Base-by-base conservation (phyloP, 2,329 filamentous ascomycete genomes). In the Fusarium sublunatum region DNA sequence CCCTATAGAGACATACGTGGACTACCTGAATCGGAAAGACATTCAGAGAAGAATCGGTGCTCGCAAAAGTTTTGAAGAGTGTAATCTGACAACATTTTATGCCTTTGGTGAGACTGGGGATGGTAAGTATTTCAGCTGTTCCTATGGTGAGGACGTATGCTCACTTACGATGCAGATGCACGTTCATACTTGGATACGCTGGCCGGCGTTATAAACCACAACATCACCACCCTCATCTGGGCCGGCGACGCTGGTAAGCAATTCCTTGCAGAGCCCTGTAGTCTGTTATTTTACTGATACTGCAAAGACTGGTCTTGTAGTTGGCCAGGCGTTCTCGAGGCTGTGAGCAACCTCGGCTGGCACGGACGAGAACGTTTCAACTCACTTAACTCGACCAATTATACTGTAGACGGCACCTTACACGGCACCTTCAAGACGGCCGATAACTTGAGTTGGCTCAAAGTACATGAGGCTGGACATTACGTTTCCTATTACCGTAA, bases 381-480 rank as follows among this genome's bases (percentile, higher is more conserved):
- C 51, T 48, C 22, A 53, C 53, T 4, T 28, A 52, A 6, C 69
- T 22, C 64, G 19, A 81, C 10, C 54, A 70, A 58, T 65, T 87
- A 86, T 63, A 84, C 76, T 0, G 79, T 86, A 3, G 72, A 77
- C 38, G 84, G 84, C 2, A 75, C 70, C 15, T 70, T 78, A 32
- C 76, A 73, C 26, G 84, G 84, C 4, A 75, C 77, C 28, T 85
- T 80, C 72, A 86, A 87, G 76, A 78, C 68, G 0, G 55, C 69
- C 4, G 60, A 67, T 4, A 91, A 91, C 64, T 80, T 87, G 56
- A 83, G 81, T 3, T 88, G 86, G 70, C 79, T 83, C 15, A 78
- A 85, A 0, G 81, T 88, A 13, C 87, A 83, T 68, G 81, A 86
- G 65, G 80, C 85, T 2, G 85, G 86, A 0, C 85, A 87, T 63